Evolutionary conservation across 495 filamentous ascomycete species (phyloP), one percentile per base, ranked within the genome.

Genomic region (Podospora appendiculata): DNA sequence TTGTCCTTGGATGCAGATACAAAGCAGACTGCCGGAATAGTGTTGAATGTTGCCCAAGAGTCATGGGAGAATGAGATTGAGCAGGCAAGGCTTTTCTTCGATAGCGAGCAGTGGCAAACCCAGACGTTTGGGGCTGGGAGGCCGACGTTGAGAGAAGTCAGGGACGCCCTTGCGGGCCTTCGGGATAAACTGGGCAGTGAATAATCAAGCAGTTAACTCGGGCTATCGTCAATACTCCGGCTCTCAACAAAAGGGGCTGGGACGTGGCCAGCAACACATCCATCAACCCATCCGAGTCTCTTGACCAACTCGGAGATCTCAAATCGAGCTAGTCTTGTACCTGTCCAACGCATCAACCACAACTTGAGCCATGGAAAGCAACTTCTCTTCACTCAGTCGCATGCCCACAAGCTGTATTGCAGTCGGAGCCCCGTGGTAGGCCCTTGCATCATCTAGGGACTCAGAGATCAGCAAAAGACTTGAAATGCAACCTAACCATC

Each of bases 351-450:
- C 51, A 16, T 53, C 51, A 3, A 53, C 52, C 3, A 54, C 52
- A 25, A 47, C 9, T 34, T 63, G 50, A 2, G 60, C 67, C 51
- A 72, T 60, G 4, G 61, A 55, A 56, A 70, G 41, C 0, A 61
- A 57, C 51, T 49, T 60, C 51, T 72, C 70, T 45, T 72, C 70
- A 33, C 51, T 60, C 42, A 70, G 47, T 18, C 58, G 58, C 12
- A 63, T 34, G 4, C 66, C 65, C 33, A 72, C 65, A 14, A 72
- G 40, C 57, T 70, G 68, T 3, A 72, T 58, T 0, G 61, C 70
- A 19, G 64, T 63, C 1, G 68, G 68, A 5, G 65, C 64, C 10
- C 66, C 66, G 50, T 70, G 63, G 42, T 69, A 69, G 4, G 52
- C 57, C 36, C 58, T 57, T 0, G 66, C 49, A 49, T 72, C 64